Conservation (phyloP, 495 filamentous ascomycete genomes). For the Lindgomyces ingoldianus region DNA sequence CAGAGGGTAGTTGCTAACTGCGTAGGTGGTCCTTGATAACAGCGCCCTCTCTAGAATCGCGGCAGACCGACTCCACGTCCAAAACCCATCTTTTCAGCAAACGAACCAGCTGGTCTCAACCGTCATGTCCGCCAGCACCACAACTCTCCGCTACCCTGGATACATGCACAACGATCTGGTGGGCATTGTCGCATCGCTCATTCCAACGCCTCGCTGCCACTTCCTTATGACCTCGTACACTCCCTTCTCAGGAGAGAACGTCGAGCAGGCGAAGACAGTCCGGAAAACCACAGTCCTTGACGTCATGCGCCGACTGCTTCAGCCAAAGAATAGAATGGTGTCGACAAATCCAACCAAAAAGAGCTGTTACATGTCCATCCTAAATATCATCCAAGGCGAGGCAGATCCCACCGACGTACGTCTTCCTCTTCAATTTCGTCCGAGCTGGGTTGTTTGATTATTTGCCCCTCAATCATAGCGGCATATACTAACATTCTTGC, state of each 20-base stretch:
- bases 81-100: conserved; percentile 91
- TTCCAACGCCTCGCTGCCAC: conserved; percentile 93
- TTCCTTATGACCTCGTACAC: conserved; percentile 99
- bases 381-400: conserved; percentile 98
- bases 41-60: conserved; percentile 91
- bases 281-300: conserved; percentile 97
- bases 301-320: conserved; percentile 92
- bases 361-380: conserved; percentile 97
- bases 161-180: conserved; percentile 99
- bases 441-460: neutral
- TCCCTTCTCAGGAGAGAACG: conserved; percentile 91
- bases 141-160: conserved; percentile 91
- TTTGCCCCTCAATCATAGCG: neutral
- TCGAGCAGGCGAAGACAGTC: conserved; percentile 94
- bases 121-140: conserved; percentile 97
- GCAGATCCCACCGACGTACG: conserved; percentile 90
- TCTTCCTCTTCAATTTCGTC: neutral
- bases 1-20: neutral
- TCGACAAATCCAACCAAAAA: conserved; percentile 92
- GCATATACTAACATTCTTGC: conserved; percentile 7
- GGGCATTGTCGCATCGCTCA: conserved; percentile 91
- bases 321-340: conserved; percentile 99
- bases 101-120: conserved; percentile 97
- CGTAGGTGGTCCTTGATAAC: conserved; percentile 88
- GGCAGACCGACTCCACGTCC: conserved; percentile 88